Conservation (phyloP, 2,329 filamentous ascomycete genomes). For the Colletotrichum sp. region DNA sequence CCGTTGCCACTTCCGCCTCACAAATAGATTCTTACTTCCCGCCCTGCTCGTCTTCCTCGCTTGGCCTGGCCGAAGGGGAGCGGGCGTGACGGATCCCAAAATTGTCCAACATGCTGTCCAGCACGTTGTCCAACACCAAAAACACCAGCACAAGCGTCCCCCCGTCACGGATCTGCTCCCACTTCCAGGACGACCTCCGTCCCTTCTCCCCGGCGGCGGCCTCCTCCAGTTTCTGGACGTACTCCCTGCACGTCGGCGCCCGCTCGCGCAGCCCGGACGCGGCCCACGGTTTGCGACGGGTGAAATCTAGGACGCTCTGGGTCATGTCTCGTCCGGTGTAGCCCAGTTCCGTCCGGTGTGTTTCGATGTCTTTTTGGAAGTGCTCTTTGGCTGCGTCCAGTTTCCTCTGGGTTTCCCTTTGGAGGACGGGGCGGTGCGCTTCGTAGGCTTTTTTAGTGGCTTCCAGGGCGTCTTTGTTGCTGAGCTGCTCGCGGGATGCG, state of each 20-base stretch:
- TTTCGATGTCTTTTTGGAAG: accelerated
- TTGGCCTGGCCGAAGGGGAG: not conserved
- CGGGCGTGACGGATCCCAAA: not conserved
- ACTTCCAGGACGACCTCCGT: not conserved
- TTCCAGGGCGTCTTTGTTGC: not conserved
- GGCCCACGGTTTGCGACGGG: not conserved
- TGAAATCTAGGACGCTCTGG: not conserved
- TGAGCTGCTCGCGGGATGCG: accelerated
- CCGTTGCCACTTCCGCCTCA: not conserved
- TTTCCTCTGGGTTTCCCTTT: not conserved
- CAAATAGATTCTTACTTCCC: accelerated
- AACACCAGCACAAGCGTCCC: accelerated
- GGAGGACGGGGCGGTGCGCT: not conserved
- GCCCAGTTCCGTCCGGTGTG: accelerated
- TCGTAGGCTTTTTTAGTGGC: not conserved
- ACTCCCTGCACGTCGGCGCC: not conserved
- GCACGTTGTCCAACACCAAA: not conserved
- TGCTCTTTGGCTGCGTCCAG: not conserved
- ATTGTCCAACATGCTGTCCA: not conserved
- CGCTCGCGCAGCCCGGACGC: not conserved
- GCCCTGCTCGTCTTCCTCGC: not conserved
- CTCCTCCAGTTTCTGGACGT: not conserved
- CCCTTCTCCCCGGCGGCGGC: not conserved
- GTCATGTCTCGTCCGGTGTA: not conserved
- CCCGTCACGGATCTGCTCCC: not conserved